Conservation (phyloP, 345 rosid species). For the Erucastrum elatum region DNA sequence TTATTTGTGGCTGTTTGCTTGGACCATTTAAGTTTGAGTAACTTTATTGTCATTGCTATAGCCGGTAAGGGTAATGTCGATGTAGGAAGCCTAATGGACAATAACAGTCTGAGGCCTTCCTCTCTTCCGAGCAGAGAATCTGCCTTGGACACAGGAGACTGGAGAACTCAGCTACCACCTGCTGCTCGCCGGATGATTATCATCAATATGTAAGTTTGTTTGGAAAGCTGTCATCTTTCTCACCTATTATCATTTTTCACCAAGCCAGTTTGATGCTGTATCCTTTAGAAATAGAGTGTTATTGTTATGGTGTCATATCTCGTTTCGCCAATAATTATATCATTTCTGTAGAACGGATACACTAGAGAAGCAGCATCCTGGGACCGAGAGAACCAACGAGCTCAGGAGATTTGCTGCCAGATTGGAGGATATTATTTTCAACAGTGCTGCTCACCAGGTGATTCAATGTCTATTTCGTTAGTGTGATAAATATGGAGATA, state of each 20-base stretch:
- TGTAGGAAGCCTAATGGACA: slow-evolving; percentile 36
- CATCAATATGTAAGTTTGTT: slow-evolving; percentile 56
- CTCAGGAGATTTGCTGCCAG: slow-evolving; percentile 67
- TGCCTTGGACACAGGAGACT: slow-evolving; percentile 49
- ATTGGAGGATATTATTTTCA: slow-evolving; percentile 73
- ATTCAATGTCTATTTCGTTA: not conserved
- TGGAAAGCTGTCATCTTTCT: not conserved
- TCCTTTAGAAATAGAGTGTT: not conserved
- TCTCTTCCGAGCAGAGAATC: slow-evolving; percentile 45
- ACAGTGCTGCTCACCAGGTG: slow-evolving; percentile 59
- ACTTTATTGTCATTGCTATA: not conserved
- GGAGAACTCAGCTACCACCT: slow-evolving; percentile 59
- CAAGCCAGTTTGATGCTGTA: not conserved
- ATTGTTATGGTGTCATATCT: not conserved
- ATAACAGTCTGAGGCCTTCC: slow-evolving; percentile 49
- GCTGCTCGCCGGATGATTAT: slow-evolving; percentile 61
- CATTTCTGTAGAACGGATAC: slow-evolving; percentile 56
- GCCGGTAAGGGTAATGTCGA: not conserved
- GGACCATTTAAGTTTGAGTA: not conserved
- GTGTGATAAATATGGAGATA: not conserved
- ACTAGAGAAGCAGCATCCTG: slow-evolving; percentile 61
- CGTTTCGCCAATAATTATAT: not conserved
- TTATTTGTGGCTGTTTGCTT: not conserved
- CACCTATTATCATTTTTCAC: not conserved
- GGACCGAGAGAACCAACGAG: slow-evolving; percentile 61